Evolutionary conservation across 2,329 filamentous ascomycete genomes (phyloP), one percentile per base, ranked within the genome.

Genomic region (Dactylellina sp.): DNA sequence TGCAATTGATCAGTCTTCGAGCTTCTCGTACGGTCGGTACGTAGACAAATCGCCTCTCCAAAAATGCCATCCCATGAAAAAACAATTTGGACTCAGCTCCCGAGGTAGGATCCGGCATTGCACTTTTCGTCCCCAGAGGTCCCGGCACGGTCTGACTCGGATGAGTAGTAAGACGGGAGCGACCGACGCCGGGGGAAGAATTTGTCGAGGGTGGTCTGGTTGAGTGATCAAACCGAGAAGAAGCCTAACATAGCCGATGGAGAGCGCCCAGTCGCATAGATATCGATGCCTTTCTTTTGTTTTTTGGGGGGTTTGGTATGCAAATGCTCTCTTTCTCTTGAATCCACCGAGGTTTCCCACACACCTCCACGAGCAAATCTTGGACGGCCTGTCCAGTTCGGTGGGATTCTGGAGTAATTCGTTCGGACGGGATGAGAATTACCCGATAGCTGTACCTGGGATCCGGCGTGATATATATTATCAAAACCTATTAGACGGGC

Each of bases 371-470:
- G 25, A 37, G 44, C 32, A 9, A 32, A 32, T 32, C 28, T 32
- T 37, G 64, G 55, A 62, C 64, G 64, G 64, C 46, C 40, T 53
- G 55, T 47, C 56, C 56, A 62, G 56, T 62, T 39, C 56, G 64
- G 64, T 42, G 64, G 64, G 64, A 70, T 47, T 70, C 57, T 59
- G 66, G 59, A 71, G 60, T 49, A 64, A 59, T 64, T 71, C 39
- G 35, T 68, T 68, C 56, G 56, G 64, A 70, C 64, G 64, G 64
- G 64, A 70, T 70, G 56, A 70, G 64, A 70, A 70, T 61, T 70
- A 70, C 64, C 64, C 64, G 64, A 70, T 32, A 9, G 28, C 9
- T 9, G n/a, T n/a, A 47, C 55, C 49, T 62, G 56, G 63, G 53
- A 40, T 55, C 53, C 56, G 64, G 49, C 40, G 20, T 35, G 28